A percentile compares a stretch with the other conserved stretches of the same genome.
phyloP scores from a whole-genome alignment of 1,139 yeast species.

The Waltiozyma sp. region DNA sequence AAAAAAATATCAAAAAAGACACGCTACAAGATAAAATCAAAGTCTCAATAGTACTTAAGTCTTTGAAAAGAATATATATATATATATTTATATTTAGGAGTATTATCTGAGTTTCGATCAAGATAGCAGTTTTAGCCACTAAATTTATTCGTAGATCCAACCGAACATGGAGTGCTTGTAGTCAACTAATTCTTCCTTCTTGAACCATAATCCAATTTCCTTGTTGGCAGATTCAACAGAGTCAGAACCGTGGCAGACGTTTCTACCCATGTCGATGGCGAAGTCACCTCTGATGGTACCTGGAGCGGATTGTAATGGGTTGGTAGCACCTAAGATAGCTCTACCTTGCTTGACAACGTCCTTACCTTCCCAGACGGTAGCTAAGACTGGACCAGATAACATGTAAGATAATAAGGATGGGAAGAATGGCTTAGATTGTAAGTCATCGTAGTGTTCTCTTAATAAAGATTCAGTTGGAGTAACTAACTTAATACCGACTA shows the following conservation, averaged over 20 bases:
- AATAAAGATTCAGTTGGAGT: slow-evolving; percentile 80
- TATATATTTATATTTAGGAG: neutral
- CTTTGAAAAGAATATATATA: neutral
- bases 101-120: neutral
- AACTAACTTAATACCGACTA: slow-evolving; percentile 89
- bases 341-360: slow-evolving; percentile 99
- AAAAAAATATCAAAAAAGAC: no score
- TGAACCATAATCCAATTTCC: slow-evolving; percentile 97
- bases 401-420: slow-evolving; percentile 91
- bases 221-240: slow-evolving; percentile 95
- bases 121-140: neutral
- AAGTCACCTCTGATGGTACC: slow-evolving; percentile 99
- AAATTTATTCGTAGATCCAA: slow-evolving; percentile 84
- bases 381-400: slow-evolving; percentile 97
- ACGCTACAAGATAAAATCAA: no score
- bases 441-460: slow-evolving; percentile 92
- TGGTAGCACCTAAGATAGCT: slow-evolving; percentile 96
- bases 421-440: slow-evolving; percentile 95
- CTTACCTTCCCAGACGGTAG: slow-evolving; percentile 99
- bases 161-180: slow-evolving; percentile 78
- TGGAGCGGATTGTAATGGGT: slow-evolving; percentile 95
- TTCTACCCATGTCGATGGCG: slow-evolving; percentile 96
- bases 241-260: slow-evolving; percentile 99
- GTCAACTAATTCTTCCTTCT: slow-evolving; percentile 88
- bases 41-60: neutral